Evolutionary conservation across 352 stramenopile species (phyloP).

Genomic region (Globisporangium alternatum): DNA sequence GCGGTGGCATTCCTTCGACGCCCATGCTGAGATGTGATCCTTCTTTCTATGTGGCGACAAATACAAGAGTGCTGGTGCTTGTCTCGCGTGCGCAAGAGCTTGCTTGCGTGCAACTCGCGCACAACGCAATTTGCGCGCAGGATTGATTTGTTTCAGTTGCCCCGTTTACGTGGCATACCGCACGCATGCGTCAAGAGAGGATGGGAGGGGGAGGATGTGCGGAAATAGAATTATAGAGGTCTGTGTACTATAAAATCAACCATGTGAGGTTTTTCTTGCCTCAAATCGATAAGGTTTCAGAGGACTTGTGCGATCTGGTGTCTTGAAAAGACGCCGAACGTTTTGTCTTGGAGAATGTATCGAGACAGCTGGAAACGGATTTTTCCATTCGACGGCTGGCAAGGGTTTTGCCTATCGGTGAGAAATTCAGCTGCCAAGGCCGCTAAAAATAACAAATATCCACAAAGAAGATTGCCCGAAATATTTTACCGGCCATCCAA

Average conservation of each 20-base stretch:
- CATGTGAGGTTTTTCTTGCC: not conserved
- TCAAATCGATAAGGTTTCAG: not conserved
- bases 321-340: not conserved
- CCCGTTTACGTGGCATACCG: not conserved
- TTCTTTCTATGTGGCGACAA: conserved; percentile 2
- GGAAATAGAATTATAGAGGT: not conserved
- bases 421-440: not conserved
- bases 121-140: too few species aligned
- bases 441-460: not conserved
- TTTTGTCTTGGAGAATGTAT: not conserved
- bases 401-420: not conserved
- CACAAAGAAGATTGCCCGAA: not conserved
- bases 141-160: not conserved
- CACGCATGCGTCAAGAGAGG: not conserved
- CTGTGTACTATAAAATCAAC: not conserved
- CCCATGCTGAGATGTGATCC: conserved; percentile 5
- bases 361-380: not conserved
- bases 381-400: not conserved
- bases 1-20: conserved; percentile 19
- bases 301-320: not conserved
- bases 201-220: not conserved
- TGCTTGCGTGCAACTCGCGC: not conserved
- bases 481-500: not conserved
- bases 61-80: not conserved
- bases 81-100: not conserved